phyloP scores from a whole-genome alignment of 495 filamentous ascomycete species.

The Aspergillus haitiensis region DNA sequence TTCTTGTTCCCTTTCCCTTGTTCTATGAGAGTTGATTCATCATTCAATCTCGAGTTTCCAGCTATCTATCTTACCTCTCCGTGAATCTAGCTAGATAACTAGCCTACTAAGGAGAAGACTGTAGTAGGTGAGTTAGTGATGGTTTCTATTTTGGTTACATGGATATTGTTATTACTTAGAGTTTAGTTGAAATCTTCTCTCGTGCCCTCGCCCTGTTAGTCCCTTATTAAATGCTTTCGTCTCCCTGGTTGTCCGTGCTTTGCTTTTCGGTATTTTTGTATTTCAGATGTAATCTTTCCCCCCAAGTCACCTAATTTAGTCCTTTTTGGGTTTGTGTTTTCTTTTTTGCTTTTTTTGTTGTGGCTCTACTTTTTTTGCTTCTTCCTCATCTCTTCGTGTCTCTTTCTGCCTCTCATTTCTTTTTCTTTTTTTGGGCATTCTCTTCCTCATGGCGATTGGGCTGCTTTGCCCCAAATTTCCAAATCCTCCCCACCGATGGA shows the following conservation, averaged over 20 bases:
- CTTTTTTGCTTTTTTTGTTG: neutral
- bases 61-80: too few relatives aligned
- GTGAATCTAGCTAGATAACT: too few relatives aligned
- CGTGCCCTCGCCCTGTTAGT: too few relatives aligned
- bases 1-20: constrained; percentile 1
- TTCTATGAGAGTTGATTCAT: neutral
- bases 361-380: constrained; percentile 5
- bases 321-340: neutral
- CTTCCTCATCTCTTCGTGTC: constrained; percentile 2
- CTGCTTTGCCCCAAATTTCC: neutral
- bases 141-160: neutral
- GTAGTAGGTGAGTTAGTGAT: neutral
- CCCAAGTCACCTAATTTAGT: neutral
- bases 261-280: too few relatives aligned
- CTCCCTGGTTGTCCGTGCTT: too few relatives aligned
- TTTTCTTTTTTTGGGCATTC: constrained; percentile 19
- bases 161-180: neutral
- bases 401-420: constrained; percentile 13
- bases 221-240: too few relatives aligned
- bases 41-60: too few relatives aligned
- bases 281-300: too few relatives aligned
- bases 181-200: too few relatives aligned
- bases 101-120: neutral
- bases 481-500: neutral
- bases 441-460: constrained; percentile 3